These are phyloP conservation scores for Pseudogymnoascus sp. DNA, from an alignment of 2,329 filamentous ascomycete genomes.

Conservation along the genomic window DNA sequence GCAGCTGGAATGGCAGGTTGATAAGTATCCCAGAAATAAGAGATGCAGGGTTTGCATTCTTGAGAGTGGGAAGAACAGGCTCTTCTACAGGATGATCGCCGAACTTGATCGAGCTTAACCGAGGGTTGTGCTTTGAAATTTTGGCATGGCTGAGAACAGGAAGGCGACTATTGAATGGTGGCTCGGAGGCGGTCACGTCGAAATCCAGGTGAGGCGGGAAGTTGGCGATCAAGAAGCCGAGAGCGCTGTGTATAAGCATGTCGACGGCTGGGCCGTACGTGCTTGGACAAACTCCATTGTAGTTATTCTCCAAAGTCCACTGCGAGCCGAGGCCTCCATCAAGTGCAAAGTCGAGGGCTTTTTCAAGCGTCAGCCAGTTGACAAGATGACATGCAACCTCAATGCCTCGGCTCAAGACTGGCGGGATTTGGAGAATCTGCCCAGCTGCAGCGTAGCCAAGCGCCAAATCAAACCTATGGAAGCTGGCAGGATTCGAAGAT, in stretches of 20 bases:
- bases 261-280: conserved; percentile 48
- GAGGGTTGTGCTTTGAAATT: conserved; percentile 37
- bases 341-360: conserved; percentile 51
- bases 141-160: conserved; percentile 28
- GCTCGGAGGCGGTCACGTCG: conserved; percentile 40
- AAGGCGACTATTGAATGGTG: conserved; percentile 39
- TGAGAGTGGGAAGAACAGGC: conserved; percentile 20
- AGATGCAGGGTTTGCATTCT: conserved; percentile 30
- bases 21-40: conserved; percentile 57
- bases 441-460: conserved; percentile 59
- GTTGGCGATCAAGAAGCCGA: conserved; percentile 52
- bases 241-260: conserved; percentile 44
- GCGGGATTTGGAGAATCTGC: conserved; percentile 45
- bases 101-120: conserved; percentile 59
- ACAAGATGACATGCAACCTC: conserved; percentile 51
- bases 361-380: conserved; percentile 55
- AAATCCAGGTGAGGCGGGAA: conserved; percentile 54
- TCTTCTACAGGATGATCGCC: conserved; percentile 50
- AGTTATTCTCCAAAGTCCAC: conserved; percentile 27
- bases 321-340: conserved; percentile 34
- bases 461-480: conserved; percentile 41
- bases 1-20: conserved; percentile 59
- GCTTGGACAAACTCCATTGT: conserved; percentile 30
- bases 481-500: conserved; percentile 19
- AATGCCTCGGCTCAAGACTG: conserved; percentile 49